Percentiles rank a stretch among this genome's conserved stretches.
phyloP scores from a whole-genome alignment of 2,329 filamentous ascomycete species.

The Alternaria rosae region DNA sequence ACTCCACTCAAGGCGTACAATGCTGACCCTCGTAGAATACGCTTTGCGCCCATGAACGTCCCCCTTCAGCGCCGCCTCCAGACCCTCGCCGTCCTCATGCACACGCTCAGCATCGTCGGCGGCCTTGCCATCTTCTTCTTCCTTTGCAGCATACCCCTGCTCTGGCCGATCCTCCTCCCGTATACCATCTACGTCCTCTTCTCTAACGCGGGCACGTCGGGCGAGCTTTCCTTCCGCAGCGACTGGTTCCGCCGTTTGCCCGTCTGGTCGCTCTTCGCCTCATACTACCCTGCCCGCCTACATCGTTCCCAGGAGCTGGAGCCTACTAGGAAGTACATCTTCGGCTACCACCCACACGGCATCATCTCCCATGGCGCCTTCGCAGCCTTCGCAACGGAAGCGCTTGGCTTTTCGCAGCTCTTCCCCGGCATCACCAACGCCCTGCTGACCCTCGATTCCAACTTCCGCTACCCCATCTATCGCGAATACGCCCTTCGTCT shows the following conservation, averaged over 20 bases:
- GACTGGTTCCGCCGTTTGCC: slow-evolving; percentile 75
- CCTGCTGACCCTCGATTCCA: slow-evolving; percentile 90
- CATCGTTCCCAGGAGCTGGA: slow-evolving; percentile 84
- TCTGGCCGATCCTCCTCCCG: slow-evolving; percentile 79
- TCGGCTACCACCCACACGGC: slow-evolving; percentile 96
- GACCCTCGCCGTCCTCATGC: slow-evolving; percentile 58
- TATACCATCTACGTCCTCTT: slow-evolving; percentile 87
- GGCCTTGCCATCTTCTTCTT: slow-evolving; percentile 83
- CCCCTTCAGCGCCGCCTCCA: slow-evolving; percentile 59
- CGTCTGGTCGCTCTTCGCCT: slow-evolving; percentile 88
- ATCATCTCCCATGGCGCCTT: slow-evolving; percentile 98
- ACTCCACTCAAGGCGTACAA: background rate
- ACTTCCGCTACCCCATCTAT: slow-evolving; percentile 93
- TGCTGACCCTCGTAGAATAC: slow-evolving; percentile 62
- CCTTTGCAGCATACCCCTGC: slow-evolving; percentile 87
- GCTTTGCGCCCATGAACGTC: slow-evolving; percentile 86
- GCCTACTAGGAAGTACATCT: slow-evolving; percentile 88
- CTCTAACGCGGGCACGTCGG: slow-evolving; percentile 78
- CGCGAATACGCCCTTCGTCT: slow-evolving; percentile 91
- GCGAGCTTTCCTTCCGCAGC: slow-evolving; percentile 76
- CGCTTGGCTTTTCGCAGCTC: slow-evolving; percentile 81
- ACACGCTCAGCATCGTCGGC: slow-evolving; percentile 58
- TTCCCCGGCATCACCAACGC: slow-evolving; percentile 97
- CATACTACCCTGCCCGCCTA: slow-evolving; percentile 88
- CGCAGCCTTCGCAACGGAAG: slow-evolving; percentile 88